phyloP scores from a whole-genome alignment of 352 stramenopile genomes.

The Pythium dissotocum region DNA sequence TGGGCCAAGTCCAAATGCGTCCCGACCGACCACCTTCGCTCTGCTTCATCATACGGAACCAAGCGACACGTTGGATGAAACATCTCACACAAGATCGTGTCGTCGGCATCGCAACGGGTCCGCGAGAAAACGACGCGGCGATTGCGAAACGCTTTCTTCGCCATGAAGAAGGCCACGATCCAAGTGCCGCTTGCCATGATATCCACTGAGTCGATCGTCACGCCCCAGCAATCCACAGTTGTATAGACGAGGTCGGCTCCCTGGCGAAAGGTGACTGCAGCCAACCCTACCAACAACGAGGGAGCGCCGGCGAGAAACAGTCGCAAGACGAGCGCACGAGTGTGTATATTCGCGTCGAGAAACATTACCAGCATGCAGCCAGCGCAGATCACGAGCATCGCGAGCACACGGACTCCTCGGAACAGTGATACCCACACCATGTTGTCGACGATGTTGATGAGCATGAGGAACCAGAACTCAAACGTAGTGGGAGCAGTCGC shows the following conservation, averaged over 20 bases:
- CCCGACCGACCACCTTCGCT: not conserved
- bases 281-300: not conserved
- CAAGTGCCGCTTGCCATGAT: conserved; percentile 4
- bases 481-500: conserved; percentile 8
- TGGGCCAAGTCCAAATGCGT: not conserved
- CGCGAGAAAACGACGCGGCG: conserved; percentile 6
- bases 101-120: not conserved
- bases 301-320: conserved; percentile 9
- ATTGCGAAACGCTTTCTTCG: conserved; percentile 7
- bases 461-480: conserved; percentile 24
- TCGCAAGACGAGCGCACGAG: conserved; percentile 10
- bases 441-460: conserved; percentile 13
- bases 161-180: conserved; percentile 23
- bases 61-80: conserved; percentile 19
- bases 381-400: not conserved
- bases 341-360: conserved; percentile 21
- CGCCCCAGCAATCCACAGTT: not conserved
- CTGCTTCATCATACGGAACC: not conserved
- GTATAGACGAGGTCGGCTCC: not conserved
- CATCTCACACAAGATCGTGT: conserved; percentile 13
- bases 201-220: conserved; percentile 4
- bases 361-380: conserved; percentile 14
- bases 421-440: conserved; percentile 2
- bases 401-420: conserved; percentile 2
- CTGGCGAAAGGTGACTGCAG: not conserved